Percentiles rank a stretch among this genome's conserved stretches.
These are phyloP conservation scores for Colletotrichum simmondsii DNA, from an alignment of 2,329 filamentous ascomycete genomes.

Conservation along the genomic window DNA sequence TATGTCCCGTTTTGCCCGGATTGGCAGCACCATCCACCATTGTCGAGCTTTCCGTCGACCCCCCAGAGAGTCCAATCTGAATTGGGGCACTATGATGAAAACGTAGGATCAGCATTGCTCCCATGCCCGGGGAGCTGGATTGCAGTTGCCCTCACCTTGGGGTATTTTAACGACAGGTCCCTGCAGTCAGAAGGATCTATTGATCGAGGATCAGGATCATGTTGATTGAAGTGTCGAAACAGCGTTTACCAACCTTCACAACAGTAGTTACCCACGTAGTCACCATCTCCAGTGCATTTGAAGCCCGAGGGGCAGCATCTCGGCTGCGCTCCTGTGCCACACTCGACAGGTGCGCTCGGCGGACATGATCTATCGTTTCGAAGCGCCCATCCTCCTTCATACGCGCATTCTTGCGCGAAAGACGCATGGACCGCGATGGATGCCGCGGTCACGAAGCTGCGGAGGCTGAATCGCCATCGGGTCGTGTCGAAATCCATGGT, in stretches of 20 bases:
- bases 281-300: constrained; percentile 9
- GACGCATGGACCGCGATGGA: neutral
- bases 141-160: neutral
- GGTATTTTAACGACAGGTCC: neutral
- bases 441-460: neutral
- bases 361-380: constrained; percentile 8
- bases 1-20: constrained; percentile 7
- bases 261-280: constrained; percentile 22
- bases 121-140: neutral
- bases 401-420: constrained; percentile 12
- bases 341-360: constrained; percentile 14
- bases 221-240: neutral
- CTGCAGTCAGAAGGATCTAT: constrained; percentile 15
- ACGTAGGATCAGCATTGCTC: neutral
- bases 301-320: constrained; percentile 21
- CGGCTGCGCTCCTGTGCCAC: constrained; percentile 15
- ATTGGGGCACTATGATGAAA: neutral
- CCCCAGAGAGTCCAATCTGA: constrained; percentile 10
- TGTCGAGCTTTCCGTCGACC: constrained; percentile 1
- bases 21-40: constrained; percentile 16
- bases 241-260: neutral
- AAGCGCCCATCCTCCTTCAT: constrained; percentile 18
- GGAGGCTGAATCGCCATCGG: neutral
- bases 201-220: neutral
- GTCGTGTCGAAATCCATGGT: neutral